phyloP scores from a whole-genome alignment of 1,139 yeast genomes.

The Kurtzmaniella quercitrusa region DNA sequence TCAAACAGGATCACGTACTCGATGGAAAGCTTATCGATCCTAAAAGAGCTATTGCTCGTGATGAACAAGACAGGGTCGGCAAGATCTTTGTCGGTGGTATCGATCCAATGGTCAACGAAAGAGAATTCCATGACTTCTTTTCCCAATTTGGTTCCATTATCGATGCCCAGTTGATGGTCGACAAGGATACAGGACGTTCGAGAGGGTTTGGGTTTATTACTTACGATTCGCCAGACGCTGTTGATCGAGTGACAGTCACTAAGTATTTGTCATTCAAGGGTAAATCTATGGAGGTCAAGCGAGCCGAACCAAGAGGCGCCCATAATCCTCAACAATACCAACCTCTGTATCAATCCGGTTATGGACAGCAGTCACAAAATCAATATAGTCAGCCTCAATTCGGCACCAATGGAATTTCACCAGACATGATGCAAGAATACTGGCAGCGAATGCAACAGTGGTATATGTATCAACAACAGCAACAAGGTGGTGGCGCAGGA shows the following conservation, averaged over 20 bases:
- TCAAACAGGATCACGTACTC: constrained; percentile 80
- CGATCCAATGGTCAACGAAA: constrained; percentile 91
- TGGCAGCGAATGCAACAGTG: constrained; percentile 81
- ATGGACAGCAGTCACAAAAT: constrained; percentile 26
- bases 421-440: constrained; percentile 85
- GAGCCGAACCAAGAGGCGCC: constrained; percentile 90
- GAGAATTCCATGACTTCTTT: constrained; percentile 84
- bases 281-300: constrained; percentile 89
- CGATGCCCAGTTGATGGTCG: constrained; percentile 97
- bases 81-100: constrained; percentile 98
- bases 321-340: constrained; percentile 38
- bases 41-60: constrained; percentile 95
- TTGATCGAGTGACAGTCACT: constrained; percentile 83
- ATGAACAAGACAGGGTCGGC: constrained; percentile 96
- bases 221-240: constrained; percentile 93
- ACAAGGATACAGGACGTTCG: constrained; percentile 95
- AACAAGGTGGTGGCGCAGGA: constrained; percentile 22
- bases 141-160: constrained; percentile 89
- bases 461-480: constrained; percentile 64
- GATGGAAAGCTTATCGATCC: constrained; percentile 99
- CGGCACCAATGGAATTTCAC: constrained; percentile 56
- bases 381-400: constrained; percentile 22
- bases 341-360: constrained; percentile 36
- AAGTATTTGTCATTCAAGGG: constrained; percentile 83
- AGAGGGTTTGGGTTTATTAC: constrained; percentile 98